phyloP scores from a whole-genome alignment of 805 yeast species.

The Tetrapisispora pingtungensis region DNA sequence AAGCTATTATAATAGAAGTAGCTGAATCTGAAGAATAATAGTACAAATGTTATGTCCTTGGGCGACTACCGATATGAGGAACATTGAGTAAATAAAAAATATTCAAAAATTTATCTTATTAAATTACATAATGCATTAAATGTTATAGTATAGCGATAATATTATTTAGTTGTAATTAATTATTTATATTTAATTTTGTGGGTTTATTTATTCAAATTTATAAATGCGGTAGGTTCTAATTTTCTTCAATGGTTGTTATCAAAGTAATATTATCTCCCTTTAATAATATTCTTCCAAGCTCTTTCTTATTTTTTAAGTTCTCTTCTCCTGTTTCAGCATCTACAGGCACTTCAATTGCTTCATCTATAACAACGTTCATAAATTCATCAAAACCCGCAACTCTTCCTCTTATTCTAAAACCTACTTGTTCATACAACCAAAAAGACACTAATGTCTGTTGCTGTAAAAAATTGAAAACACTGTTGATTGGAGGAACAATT shows the following conservation, averaged over 20 bases:
- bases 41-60: too few species aligned
- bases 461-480: conserved; percentile 78
- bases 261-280: conserved; percentile 93
- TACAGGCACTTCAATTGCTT: conserved; percentile 55
- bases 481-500: conserved; percentile 84
- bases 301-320: conserved; percentile 24
- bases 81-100: too few species aligned
- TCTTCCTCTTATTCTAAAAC: conserved; percentile 66
- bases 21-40: too few species aligned
- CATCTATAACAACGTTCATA: conserved; percentile 70
- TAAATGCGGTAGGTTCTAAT: neutral
- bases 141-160: neutral
- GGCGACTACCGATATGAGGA: too few species aligned
- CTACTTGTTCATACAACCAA: conserved; percentile 84
- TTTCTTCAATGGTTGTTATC: conserved; percentile 34
- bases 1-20: conserved; percentile 3
- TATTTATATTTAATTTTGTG: too few species aligned
- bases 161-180: neutral
- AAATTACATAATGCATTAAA: neutral
- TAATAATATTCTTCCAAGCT: conserved; percentile 65
- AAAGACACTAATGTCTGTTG: conserved; percentile 69
- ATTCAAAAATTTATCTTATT: too few species aligned
- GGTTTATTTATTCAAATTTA: too few species aligned
- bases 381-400: conserved; percentile 94
- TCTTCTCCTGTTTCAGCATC: conserved; percentile 31